phyloP scores from a whole-genome alignment of 352 stramenopile species.

The Pythium plurisporium region DNA sequence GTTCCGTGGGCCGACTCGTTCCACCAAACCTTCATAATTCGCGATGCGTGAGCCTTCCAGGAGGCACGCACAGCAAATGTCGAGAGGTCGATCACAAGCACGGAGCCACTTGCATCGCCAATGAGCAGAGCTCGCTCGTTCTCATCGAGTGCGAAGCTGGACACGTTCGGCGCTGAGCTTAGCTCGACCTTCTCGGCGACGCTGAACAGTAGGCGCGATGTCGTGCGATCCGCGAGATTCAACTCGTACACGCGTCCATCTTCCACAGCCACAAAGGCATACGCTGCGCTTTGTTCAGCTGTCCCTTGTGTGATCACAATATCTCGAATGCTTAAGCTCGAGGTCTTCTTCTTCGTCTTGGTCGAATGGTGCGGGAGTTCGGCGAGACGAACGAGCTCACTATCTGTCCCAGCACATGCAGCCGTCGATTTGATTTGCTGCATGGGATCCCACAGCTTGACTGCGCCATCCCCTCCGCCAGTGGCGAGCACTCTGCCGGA shows the following conservation, averaged over 20 bases:
- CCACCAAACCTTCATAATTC: slow-evolving; percentile 79
- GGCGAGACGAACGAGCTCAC: slow-evolving; percentile 4
- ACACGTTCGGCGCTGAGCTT: slow-evolving; percentile 14
- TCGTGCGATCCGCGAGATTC: slow-evolving; percentile 16
- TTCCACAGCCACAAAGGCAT: slow-evolving; percentile 60
- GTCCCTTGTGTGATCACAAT: slow-evolving; percentile 12
- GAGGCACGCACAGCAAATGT: slow-evolving; percentile 26
- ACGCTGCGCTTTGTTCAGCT: background rate
- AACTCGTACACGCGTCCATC: slow-evolving; percentile 53
- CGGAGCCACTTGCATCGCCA: slow-evolving; percentile 44
- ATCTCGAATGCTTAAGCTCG: slow-evolving; percentile 22
- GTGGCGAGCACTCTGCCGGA: slow-evolving; percentile 44
- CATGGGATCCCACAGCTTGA: slow-evolving; percentile 74
- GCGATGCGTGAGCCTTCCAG: slow-evolving; percentile 51
- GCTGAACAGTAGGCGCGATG: slow-evolving; percentile 5
- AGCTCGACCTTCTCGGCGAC: slow-evolving; percentile 8
- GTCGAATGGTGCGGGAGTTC: background rate
- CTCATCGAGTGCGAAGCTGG: slow-evolving; percentile 25
- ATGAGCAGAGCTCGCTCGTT: slow-evolving; percentile 42
- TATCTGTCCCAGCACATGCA: slow-evolving; percentile 6
- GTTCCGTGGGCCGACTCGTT: slow-evolving; percentile 25
- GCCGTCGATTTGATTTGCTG: slow-evolving; percentile 50
- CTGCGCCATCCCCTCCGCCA: slow-evolving; percentile 68
- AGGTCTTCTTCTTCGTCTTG: slow-evolving; percentile 17
- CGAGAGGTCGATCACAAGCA: slow-evolving; percentile 44